Evolutionary conservation across 495 filamentous ascomycete genomes (phyloP).

Genomic region (Aspergillus campestris): DNA sequence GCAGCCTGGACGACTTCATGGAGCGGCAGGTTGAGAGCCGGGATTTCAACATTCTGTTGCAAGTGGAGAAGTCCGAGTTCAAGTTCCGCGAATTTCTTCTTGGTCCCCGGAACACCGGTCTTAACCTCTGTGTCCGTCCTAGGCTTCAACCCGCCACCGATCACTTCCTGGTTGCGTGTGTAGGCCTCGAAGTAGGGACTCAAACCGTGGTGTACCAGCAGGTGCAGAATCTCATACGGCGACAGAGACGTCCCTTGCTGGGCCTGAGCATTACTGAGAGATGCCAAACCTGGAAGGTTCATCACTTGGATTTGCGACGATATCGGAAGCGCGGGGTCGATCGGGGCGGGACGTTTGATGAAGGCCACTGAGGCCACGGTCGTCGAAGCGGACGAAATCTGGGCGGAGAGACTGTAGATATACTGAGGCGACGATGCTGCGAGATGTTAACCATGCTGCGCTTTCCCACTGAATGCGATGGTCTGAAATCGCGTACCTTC

Average conservation of each 20-base stretch:
- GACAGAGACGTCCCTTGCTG: constrained; percentile 64
- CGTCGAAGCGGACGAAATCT: constrained; percentile 67
- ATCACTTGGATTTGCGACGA: constrained; percentile 81
- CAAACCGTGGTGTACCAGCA: constrained; percentile 77
- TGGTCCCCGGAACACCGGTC: constrained; percentile 91
- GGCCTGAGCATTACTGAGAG: constrained; percentile 50
- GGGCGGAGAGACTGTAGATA: constrained; percentile 69
- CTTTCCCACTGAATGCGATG: background rate
- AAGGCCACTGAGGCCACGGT: constrained; percentile 81
- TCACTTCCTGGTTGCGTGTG: constrained; percentile 70
- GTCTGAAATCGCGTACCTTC: constrained; percentile 22
- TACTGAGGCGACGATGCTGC: constrained; percentile 38
- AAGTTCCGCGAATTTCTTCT: constrained; percentile 90
- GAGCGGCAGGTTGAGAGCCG: constrained; percentile 73
- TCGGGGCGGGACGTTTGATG: constrained; percentile 77
- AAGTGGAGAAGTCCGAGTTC: constrained; percentile 82
- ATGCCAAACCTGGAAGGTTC: constrained; percentile 74
- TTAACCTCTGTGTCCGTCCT: constrained; percentile 78
- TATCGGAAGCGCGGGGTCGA: constrained; percentile 72
- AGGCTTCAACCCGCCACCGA: constrained; percentile 49
- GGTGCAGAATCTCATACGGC: constrained; percentile 86
- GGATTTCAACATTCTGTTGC: constrained; percentile 97
- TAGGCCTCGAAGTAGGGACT: constrained; percentile 94
- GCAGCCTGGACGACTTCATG: constrained; percentile 81
- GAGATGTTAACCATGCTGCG: constrained; percentile 4